Conservation (phyloP, 2,329 filamentous ascomycete species). For the Penicillium sp. region DNA sequence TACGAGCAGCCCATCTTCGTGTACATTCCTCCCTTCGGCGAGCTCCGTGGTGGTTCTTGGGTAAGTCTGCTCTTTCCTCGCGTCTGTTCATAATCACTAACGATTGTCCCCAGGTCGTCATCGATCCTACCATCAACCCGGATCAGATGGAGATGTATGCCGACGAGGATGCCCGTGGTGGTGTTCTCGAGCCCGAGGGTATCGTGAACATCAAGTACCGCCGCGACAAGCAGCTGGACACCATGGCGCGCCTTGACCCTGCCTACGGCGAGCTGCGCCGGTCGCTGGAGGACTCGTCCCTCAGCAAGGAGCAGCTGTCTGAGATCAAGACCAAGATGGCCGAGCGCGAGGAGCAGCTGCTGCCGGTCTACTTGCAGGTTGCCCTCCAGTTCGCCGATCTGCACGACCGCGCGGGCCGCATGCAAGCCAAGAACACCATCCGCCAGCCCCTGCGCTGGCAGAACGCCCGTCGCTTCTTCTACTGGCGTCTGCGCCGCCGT, state of each 20-base stretch:
- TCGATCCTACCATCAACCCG: conserved; percentile 97
- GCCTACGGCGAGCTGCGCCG: conserved; percentile 81
- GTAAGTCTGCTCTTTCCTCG: neutral
- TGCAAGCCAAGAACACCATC: conserved; percentile 96
- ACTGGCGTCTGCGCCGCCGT: conserved; percentile 96
- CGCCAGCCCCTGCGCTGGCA: conserved; percentile 80
- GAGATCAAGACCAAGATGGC: conserved; percentile 81
- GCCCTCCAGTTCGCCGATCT: conserved; percentile 96
- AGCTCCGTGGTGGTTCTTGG: conserved; percentile 98
- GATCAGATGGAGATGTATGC: conserved; percentile 99
- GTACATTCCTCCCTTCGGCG: conserved; percentile 94
- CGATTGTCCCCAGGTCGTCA: conserved; percentile 63
- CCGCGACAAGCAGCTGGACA: conserved; percentile 94
- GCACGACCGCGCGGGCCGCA: conserved; percentile 93
- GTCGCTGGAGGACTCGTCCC: conserved; percentile 64
- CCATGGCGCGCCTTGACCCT: conserved; percentile 90
- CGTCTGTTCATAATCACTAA: too few relatives aligned
- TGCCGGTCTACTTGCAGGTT: conserved; percentile 92
- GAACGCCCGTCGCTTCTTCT: conserved; percentile 94
- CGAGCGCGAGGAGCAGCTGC: conserved; percentile 78
- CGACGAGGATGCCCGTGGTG: conserved; percentile 88
- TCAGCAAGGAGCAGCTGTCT: conserved; percentile 70
- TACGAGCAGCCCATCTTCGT: conserved; percentile 98
- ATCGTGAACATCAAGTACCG: conserved; percentile 99
- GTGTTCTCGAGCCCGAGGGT: conserved; percentile 96